A percentile compares a stretch with the other conserved stretches of the same genome.
Evolutionary conservation across 768 basidiomycete genomes (phyloP).

Genomic region (Pluteus cervinus): DNA sequence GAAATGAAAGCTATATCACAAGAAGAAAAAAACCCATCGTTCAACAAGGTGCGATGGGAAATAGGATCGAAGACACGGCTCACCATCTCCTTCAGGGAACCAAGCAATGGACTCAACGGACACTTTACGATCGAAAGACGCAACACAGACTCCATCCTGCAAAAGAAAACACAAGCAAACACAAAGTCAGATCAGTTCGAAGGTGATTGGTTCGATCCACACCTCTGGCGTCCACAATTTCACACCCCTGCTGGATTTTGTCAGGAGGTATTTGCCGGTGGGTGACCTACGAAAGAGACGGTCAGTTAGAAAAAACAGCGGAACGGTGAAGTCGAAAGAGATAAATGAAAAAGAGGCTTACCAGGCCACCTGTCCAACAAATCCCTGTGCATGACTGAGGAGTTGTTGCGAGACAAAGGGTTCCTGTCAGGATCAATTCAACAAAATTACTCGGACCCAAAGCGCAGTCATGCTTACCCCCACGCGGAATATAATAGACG

Average conservation of each 20-base stretch:
- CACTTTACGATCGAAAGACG: conserved; percentile 52
- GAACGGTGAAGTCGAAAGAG: conserved; percentile 3
- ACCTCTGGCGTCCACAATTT: conserved; percentile 73
- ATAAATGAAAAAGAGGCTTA: conserved; percentile 16
- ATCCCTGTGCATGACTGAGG: conserved; percentile 64
- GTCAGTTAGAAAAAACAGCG: no score
- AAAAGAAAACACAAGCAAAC: conserved; percentile 5
- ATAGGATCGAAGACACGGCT: not conserved
- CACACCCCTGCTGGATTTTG: conserved; percentile 56
- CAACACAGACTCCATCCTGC: conserved; percentile 66
- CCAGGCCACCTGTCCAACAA: conserved; percentile 76
- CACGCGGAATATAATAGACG: conserved; percentile 60
- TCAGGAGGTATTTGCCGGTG: conserved; percentile 52
- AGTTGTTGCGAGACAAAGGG: conserved; percentile 55
- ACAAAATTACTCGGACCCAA: not conserved
- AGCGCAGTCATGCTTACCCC: conserved; percentile 33
- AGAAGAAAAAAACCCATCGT: conserved; percentile 2
- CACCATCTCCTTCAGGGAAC: conserved; percentile 61
- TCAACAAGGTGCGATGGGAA: no score
- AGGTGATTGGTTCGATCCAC: conserved; percentile 12
- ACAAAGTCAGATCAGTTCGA: not conserved
- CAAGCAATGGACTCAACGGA: conserved; percentile 61
- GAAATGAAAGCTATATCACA: conserved; percentile 54
- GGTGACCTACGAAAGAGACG: conserved; percentile 46
- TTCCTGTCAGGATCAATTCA: conserved; percentile 31